Percentiles rank a stretch among this genome's conserved stretches.
These are phyloP conservation scores for Cryptococcus maquisensis DNA, from an alignment of 1,284 basidiomycete species.

Conservation along the genomic window DNA sequence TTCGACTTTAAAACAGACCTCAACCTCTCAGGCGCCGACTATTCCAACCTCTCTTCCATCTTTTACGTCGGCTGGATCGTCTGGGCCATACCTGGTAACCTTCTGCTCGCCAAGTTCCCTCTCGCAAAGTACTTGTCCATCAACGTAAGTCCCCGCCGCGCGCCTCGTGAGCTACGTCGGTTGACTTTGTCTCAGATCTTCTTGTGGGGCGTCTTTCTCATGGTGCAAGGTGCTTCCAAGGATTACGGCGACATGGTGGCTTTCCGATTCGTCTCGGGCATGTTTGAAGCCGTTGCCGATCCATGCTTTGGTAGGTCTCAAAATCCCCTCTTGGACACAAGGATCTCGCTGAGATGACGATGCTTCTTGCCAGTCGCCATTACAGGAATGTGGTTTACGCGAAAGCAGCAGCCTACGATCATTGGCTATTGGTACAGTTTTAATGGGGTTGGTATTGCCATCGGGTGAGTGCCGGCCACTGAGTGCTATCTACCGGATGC, in stretches of 20 bases:
- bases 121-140: conserved; percentile 49
- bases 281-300: conserved; percentile 47
- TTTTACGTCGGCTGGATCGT: conserved; percentile 47
- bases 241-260: conserved; percentile 47
- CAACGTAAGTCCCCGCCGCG: conserved; percentile 26
- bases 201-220: conserved; percentile 51
- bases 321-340: neutral
- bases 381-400: conserved; percentile 36
- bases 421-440: conserved; percentile 39
- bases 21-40: conserved; percentile 28
- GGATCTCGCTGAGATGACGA: neutral
- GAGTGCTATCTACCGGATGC: neutral
- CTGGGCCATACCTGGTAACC: conserved; percentile 51
- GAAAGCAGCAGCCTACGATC: conserved; percentile 37
- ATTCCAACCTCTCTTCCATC: conserved; percentile 31
- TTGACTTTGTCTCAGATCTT: conserved; percentile 38
- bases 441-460: conserved; percentile 33
- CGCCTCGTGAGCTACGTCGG: neutral
- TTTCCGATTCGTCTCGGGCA: conserved; percentile 49
- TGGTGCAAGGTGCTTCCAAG: conserved; percentile 48
- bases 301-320: conserved; percentile 26
- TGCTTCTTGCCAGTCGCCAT: conserved; percentile 21
- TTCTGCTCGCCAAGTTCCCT: conserved; percentile 50
- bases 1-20: conserved; percentile 45
- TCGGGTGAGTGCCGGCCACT: neutral